Base-by-base conservation (phyloP, 2,329 filamentous ascomycete genomes). In the Hymenoscyphus albidus region DNA sequence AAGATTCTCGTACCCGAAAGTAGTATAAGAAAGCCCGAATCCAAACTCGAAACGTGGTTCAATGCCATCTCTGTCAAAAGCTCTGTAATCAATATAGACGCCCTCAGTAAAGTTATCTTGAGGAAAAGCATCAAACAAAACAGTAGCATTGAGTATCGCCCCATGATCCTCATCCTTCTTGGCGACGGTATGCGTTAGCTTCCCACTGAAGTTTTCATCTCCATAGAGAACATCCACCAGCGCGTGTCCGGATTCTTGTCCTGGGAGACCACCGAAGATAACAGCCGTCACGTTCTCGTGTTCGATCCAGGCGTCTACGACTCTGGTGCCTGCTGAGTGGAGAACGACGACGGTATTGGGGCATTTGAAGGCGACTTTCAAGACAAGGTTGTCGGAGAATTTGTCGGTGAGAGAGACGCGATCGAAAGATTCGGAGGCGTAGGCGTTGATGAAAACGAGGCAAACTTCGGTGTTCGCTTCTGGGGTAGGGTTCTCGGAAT, bases 161-260 rank as follows among this genome's bases (percentile, higher is more conserved):
- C 56, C 40, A 66, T 85, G 87, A 66, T 85, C 80, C 9, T 75
- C 78, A 7, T 78, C 82, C 38, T 82, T 81, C 68, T 78, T 76
- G 22, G 87, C 86, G 70, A 96, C 89, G 81, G 91, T 95, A 77
- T 94, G 96, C 0, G 92, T 92, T 1, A 96, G 79, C 61, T 88
- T 88, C 16, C 92, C 93, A 86, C 91, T 0, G 87, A 87, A 70
- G 91, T 93, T 16, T 18, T 54, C 59, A 38, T 64, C 48, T 13
- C 51, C 62, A 16, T 58, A 61, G 13, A 64, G 54, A 56, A 87
- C 81, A 31, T 88, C 83, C 0, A 85, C 85, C 2, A 96, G 80
- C 0, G 92, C 90, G 66, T 90, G 88, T 7, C 92, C 92, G 38
- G 88, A 92, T 74, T 96, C 92, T 73, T 96, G 87, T 1, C 92